Evolutionary conservation across 352 stramenopile genomes (phyloP).

Genomic region (Aphanomyces euteiches): DNA sequence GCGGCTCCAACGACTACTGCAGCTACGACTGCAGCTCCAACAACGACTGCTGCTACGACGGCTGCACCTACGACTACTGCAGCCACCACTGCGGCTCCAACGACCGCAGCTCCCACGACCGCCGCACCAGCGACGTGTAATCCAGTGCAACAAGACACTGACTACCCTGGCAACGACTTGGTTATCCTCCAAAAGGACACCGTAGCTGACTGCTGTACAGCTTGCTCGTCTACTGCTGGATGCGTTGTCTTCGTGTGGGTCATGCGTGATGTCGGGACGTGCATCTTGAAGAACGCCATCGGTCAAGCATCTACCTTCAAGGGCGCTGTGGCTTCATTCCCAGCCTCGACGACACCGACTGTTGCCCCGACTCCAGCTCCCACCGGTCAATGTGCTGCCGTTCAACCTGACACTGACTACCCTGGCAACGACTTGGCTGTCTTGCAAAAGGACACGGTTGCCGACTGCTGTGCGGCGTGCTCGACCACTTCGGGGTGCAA

Average conservation of each 20-base stretch:
- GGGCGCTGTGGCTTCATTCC: conserved; percentile 13
- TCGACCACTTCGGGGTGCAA: conserved; percentile 13
- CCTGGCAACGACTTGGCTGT: conserved; percentile 38
- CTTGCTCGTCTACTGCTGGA: conserved; percentile 29
- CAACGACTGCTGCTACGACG: too few species aligned
- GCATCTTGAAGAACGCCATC: conserved; percentile 15
- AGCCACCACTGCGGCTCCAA: too few species aligned
- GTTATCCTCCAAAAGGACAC: conserved; percentile 27
- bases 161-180: conserved; percentile 40
- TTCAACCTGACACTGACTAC: conserved; percentile 34
- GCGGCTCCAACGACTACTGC: too few species aligned
- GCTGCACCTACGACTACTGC: too few species aligned
- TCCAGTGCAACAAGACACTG: conserved; percentile 19
- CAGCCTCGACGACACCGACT: background rate
- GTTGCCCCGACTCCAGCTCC: background rate
- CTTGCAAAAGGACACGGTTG: conserved; percentile 10
- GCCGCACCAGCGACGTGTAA: background rate
- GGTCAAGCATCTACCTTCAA: background rate
- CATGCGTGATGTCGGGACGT: conserved; percentile 1
- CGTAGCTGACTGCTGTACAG: conserved; percentile 31
- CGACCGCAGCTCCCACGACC: background rate
- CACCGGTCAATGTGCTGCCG: conserved; percentile 8
- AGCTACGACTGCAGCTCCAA: too few species aligned
- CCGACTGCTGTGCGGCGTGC: conserved; percentile 35
- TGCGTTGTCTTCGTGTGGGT: conserved; percentile 27